phyloP scores from a whole-genome alignment of 2,329 filamentous ascomycete species.

The Pseudopithomyces maydicus region DNA sequence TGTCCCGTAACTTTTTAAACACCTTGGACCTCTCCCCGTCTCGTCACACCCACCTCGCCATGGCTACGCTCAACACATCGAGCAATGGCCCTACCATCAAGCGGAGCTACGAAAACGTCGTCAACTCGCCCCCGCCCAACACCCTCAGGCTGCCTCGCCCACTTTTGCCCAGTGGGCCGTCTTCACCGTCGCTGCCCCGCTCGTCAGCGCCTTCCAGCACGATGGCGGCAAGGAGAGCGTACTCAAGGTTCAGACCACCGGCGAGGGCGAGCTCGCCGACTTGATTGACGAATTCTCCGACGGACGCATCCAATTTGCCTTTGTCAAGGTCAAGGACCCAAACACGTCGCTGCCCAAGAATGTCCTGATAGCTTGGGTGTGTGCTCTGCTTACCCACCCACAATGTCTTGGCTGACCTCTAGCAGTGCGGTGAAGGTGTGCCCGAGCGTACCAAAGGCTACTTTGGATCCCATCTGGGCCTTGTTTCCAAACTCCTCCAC shows the following conservation, averaged over 20 bases:
- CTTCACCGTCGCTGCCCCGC: slow-evolving; percentile 88
- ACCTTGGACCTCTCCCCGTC: slow-evolving; percentile 9
- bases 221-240: slow-evolving; percentile 91
- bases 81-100: slow-evolving; percentile 60
- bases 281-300: slow-evolving; percentile 96
- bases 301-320: slow-evolving; percentile 94
- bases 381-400: background rate
- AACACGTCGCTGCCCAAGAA: slow-evolving; percentile 90
- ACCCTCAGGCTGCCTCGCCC: slow-evolving; percentile 67
- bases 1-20: background rate
- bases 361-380: slow-evolving; percentile 86
- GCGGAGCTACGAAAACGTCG: slow-evolving; percentile 66
- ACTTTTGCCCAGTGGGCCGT: slow-evolving; percentile 93
- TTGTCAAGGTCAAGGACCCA: slow-evolving; percentile 93
- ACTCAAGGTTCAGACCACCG: slow-evolving; percentile 89
- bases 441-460: slow-evolving; percentile 99
- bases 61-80: slow-evolving; percentile 69
- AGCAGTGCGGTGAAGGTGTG: slow-evolving; percentile 87
- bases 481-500: slow-evolving; percentile 90
- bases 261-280: slow-evolving; percentile 89
- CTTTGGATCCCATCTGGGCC: slow-evolving; percentile 90
- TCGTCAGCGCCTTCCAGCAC: slow-evolving; percentile 88
- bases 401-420: slow-evolving; percentile 9
- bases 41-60: slow-evolving; percentile 58
- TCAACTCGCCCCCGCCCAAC: slow-evolving; percentile 64